Evolutionary conservation across 306 rosid genomes (phyloP).

Genomic region (Cucurbita pepo): DNA sequence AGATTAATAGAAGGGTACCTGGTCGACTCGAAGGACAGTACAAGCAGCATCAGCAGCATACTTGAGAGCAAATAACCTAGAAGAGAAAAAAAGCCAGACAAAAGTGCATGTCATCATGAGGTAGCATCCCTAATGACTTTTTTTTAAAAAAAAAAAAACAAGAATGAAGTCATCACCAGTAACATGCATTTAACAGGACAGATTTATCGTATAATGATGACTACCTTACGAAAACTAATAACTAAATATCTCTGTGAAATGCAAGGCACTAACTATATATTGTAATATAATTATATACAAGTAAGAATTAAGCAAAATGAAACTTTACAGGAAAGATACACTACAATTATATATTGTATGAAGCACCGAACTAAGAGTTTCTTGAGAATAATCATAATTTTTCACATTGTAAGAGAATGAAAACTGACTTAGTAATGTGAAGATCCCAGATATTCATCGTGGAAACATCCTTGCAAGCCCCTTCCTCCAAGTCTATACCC

Average conservation of each 20-base stretch:
- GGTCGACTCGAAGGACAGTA: slow-evolving; percentile 92
- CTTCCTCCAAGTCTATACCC: slow-evolving; percentile 80
- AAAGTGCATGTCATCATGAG: not conserved
- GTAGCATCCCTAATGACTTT: not conserved
- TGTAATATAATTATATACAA: too few relatives aligned
- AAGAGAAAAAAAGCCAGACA: not conserved
- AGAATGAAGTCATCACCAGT: too few relatives aligned
- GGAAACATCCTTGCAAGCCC: slow-evolving; percentile 65
- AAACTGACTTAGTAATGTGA: slow-evolving; percentile 62
- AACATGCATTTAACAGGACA: too few relatives aligned
- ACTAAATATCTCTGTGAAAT: too few relatives aligned
- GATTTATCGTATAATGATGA: too few relatives aligned
- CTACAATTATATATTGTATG: not conserved
- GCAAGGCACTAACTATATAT: not conserved
- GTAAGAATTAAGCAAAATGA: not conserved
- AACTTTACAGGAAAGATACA: not conserved
- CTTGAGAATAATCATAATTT: not conserved
- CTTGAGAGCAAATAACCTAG: slow-evolving; percentile 77
- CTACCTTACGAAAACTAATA: too few relatives aligned
- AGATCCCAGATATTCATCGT: slow-evolving; percentile 65
- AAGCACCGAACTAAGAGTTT: not conserved
- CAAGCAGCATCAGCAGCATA: slow-evolving; percentile 95
- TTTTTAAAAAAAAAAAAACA: too few relatives aligned
- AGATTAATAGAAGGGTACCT: slow-evolving; percentile 32
- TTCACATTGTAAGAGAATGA: not conserved